phyloP scores from a whole-genome alignment of 257 asterid genomes.

The Solanum chiquidenum region DNA sequence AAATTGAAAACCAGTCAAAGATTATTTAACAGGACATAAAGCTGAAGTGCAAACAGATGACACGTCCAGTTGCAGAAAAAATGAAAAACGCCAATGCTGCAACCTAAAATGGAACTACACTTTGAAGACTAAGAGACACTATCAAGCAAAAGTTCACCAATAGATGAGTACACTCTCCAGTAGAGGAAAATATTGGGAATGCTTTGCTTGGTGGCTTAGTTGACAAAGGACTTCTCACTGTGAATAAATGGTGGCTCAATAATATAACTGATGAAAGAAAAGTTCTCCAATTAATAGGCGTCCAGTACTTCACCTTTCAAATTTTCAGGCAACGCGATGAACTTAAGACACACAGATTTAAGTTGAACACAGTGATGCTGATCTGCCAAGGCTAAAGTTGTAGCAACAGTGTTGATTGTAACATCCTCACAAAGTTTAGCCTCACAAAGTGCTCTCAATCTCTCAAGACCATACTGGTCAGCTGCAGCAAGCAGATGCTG shows the following conservation, averaged over 20 bases:
- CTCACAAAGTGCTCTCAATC: conserved; percentile 7
- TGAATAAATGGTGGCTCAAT: neutral
- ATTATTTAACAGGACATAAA: neutral
- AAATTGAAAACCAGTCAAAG: neutral
- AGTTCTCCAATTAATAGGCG: neutral
- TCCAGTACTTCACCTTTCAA: neutral
- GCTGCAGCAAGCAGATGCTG: conserved; percentile 11
- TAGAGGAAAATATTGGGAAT: neutral
- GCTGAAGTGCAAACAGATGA: neutral
- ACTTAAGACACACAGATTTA: conserved; percentile 3
- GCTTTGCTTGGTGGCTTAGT: neutral
- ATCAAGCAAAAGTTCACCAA: neutral
- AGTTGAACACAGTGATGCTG: conserved; percentile 8
- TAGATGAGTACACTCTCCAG: neutral
- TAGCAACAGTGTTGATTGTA: conserved; percentile 11
- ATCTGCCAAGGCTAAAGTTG: conserved; percentile 14
- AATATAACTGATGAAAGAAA: neutral
- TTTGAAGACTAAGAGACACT: neutral
- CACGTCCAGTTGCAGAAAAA: neutral
- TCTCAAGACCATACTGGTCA: conserved; percentile 11
- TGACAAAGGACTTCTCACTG: neutral
- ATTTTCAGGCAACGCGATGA: conserved; percentile 3
- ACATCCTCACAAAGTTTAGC: neutral
- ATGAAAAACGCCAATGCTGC: neutral
- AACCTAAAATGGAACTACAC: neutral